Evolutionary conservation across 352 stramenopile species (phyloP), one percentile per base, ranked within the genome.

Genomic region (Thraustochytrium sp.): DNA sequence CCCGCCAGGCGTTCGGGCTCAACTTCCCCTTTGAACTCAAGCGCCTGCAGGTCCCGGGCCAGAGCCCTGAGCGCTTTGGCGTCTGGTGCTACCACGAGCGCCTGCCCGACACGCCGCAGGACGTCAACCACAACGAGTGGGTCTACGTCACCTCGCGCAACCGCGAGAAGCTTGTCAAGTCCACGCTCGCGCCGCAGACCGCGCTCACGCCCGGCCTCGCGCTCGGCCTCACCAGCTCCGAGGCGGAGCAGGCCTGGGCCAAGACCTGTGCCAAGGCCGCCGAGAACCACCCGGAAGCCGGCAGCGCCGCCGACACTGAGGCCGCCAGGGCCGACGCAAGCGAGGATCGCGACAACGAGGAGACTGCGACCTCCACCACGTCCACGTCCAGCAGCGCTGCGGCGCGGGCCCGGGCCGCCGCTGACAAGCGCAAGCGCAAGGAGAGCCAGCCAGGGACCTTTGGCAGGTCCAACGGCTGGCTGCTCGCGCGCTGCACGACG

Each of bases 101-200:
- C 34, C 21, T 46, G 1, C 5, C 54, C 5, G 5, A 5, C 8
- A 2, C 68, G n/a, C 5, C 31, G 23, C 34, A 63, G 38, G 2
- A 40, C 13, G 3, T 16, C 68, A 2, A 21, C 59, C n/a, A n/a
- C n/a, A n/a, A n/a, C 29, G 68, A 80, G 46, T 80, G 68, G 68
- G 68, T 80, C 42, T 80, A 40, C 31, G 31, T 80, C 8, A 68
- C 40, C 51, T 80, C 68, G 23, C 42, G 46, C n/a, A 13, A 16
- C 23, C 68, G 68, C 68, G 44, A 80, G 31, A 34, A 65, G 29
- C 21, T 80, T 13, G 44, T 64, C 42, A 80, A 80, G 68, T 80
- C 68, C 26, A 80, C 68, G 23, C 49, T 80, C 21, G 42, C 18
- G 21, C 8, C 76, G 18, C 37, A 42, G 23, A 3, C 31, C 9